Conservation (phyloP, 495 filamentous ascomycete species). For the Penicillium waksmanii region DNA sequence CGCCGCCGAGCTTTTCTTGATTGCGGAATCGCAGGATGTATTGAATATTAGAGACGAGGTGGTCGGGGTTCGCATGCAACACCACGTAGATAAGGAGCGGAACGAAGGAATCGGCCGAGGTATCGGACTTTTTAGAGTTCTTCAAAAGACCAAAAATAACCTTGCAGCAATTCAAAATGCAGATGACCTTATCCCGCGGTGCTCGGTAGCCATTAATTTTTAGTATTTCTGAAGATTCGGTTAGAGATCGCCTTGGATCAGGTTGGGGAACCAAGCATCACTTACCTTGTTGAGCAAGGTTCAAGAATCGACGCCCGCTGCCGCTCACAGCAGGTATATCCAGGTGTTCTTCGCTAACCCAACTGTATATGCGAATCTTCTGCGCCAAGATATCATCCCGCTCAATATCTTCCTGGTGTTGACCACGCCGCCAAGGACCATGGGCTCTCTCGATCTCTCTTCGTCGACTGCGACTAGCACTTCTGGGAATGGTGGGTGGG, state of each 20-base stretch:
- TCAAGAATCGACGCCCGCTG: constrained; percentile 83
- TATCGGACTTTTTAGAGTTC: constrained; percentile 83
- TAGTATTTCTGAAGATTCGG: constrained; percentile 65
- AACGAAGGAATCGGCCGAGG: constrained; percentile 94
- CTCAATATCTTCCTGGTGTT: constrained; percentile 98
- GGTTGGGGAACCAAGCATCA: constrained; percentile 6
- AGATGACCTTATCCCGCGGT: constrained; percentile 97
- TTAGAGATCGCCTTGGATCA: constrained; percentile 26
- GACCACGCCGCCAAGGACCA: constrained; percentile 83
- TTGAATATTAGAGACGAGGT: constrained; percentile 95
- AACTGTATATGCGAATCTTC: constrained; percentile 95
- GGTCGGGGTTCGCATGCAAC: constrained; percentile 89
- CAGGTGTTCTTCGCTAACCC: constrained; percentile 91
- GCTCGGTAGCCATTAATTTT: constrained; percentile 97
- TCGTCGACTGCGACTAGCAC: constrained; percentile 66
- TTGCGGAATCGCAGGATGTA: constrained; percentile 97
- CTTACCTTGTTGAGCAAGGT: constrained; percentile 83
- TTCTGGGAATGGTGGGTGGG: constrained; percentile 68
- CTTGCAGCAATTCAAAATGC: constrained; percentile 98
- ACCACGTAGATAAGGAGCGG: constrained; percentile 96
- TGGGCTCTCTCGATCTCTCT: constrained; percentile 68
- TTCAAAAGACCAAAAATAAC: constrained; percentile 97
- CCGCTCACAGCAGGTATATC: constrained; percentile 88
- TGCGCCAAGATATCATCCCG: constrained; percentile 92
- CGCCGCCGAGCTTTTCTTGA: constrained; percentile 93